Base-by-base conservation (phyloP, 495 filamentous ascomycete species). In the Trichoderma gamsii region DNA sequence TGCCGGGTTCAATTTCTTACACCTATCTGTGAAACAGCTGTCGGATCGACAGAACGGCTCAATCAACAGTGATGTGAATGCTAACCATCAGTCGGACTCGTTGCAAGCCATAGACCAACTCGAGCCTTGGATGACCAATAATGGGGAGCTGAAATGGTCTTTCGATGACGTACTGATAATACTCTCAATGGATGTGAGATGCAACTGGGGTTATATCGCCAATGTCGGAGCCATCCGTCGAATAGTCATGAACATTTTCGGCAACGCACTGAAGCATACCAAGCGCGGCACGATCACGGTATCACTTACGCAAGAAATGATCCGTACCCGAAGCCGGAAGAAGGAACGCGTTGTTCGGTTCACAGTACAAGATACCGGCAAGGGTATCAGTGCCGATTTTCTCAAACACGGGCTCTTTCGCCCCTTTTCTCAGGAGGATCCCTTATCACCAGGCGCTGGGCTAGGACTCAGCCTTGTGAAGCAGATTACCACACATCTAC, bases 221-320 rank as follows among this genome's bases (percentile, higher is more conserved):
- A 88, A 93, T 46, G 88, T 89, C 0, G 21, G 49, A n/a, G 63
- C 44, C 49, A 63, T 71, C 27, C 21, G 25, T 69, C 52, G 92
- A 2, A 84, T 93, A 46, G 83, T 95, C 51, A 91, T 92, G 88
- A 94, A 96, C 71, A 69, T 94, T 1, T 89, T 92, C 67, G 89
- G 92, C 21, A 96, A 96, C 74, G 87, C 92, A 0, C 82, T 94
- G 71, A 96, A 96, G 71, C 93, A 92, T 70, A 92, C 88, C 8
- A 82, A 81, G 6, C 76, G 80, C 2, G 92, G 92, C 5, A 86
- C 80, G 66, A 89, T 96, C 35, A 81, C 83, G 8, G 76, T 94
- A 15, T 82, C 77, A 0, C 76, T 92, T 16, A 82, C 81, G 63
- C 80, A 84, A 21, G 74, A 74, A 73, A 74, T 78, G 61, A 70